Percentiles rank a stretch among this genome's conserved stretches.
Conservation (phyloP, 2,329 filamentous ascomycete genomes). For the Fusarium sp. region DNA sequence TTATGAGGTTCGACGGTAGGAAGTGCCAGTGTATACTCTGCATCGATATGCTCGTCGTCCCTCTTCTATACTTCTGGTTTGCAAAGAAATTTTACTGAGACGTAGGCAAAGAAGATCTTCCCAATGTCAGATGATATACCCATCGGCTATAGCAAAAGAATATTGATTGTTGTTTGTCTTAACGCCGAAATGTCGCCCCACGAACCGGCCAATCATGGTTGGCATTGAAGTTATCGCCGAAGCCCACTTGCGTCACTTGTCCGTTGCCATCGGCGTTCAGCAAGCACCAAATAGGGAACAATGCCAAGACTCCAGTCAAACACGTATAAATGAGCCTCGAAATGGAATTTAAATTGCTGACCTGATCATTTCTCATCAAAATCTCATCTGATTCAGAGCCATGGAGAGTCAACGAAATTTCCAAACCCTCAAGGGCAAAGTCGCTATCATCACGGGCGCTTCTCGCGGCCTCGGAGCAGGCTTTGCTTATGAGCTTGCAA, state of each 20-base stretch:
- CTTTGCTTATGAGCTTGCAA: conserved; percentile 22
- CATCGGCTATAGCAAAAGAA: not conserved
- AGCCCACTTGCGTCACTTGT: conserved; percentile 3
- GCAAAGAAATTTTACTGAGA: no score
- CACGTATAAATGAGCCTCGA: not conserved
- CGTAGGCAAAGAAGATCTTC: no score
- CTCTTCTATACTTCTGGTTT: no score
- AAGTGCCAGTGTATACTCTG: no score
- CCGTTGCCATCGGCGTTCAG: not conserved
- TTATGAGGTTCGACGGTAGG: no score
- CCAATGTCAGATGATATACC: no score
- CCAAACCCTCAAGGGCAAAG: conserved; percentile 24
- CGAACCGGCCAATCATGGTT: not conserved
- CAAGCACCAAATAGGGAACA: accelerated
- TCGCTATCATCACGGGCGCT: conserved; percentile 22
- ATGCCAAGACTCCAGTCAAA: not conserved
- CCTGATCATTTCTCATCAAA: accelerated
- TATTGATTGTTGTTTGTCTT: not conserved
- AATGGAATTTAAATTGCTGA: accelerated
- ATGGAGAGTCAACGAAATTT: conserved; percentile 7
- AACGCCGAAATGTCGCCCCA: conserved; percentile 1
- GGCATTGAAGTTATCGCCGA: conserved; percentile 7
- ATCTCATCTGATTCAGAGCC: no score
- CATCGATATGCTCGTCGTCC: no score
- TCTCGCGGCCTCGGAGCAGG: conserved; percentile 24